Base-by-base conservation (phyloP, 148 eudicot genomes). In the Arbutus unedo region DNA sequence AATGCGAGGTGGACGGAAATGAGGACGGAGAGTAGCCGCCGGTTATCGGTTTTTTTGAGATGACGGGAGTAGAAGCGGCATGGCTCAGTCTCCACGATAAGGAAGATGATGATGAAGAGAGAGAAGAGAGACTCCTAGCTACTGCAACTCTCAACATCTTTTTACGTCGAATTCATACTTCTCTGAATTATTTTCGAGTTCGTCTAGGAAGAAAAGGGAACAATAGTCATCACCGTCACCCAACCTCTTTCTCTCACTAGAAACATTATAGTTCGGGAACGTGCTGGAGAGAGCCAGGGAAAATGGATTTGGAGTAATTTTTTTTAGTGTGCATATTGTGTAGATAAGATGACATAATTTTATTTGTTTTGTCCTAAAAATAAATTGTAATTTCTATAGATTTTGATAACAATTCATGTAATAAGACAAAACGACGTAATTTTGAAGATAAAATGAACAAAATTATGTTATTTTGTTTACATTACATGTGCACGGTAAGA, bases 121-220 rank as follows among this genome's bases (percentile, higher is more conserved):
- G 51, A 73, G 76, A 73, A 45, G 23, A 45, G 19, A 73, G 49
- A 19, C 76, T 73, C 53, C 76, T 16, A 13, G 48, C 18, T 43
- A 44, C 76, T 73, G 76, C 76, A 43, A 73, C 45, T 73, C 76
- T 73, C 53, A 41, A 16, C 76, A 73, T 73, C 48, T 31, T 73
- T 18, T 13, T 44, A 16, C 25, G 15, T 45, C 48, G 8, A 73
- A 41, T 13, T 5, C 6, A 31, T 4, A 64, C 31, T 23, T 45
- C 38, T 5, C 44, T 68, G 3, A 4, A 31, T 31, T 31, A 31
- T 43, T 38, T 68, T 15, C 25, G 70, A 0, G 43, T 64, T 9
- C 38, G 25, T 13, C 25, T 25, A 9, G 41, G 43, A 23, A 64
- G 41, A 25, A 23, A 64, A 9, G 13, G 41, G 41, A 25, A 64